Base-by-base conservation (phyloP, 73 alveolate species). In the Paramecium bursaria region DNA sequence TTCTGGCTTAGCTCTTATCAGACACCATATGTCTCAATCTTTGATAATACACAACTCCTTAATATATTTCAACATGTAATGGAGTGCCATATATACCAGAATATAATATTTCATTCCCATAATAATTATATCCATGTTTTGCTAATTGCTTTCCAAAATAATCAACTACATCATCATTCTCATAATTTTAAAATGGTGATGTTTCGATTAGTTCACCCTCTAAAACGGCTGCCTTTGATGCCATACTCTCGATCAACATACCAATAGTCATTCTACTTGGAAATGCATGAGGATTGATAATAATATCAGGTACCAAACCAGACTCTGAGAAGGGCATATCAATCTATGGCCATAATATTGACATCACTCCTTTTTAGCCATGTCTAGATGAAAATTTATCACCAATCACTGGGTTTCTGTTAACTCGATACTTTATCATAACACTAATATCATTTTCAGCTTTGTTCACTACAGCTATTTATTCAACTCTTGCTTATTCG, bases 191-290 rank as follows among this genome's bases (percentile, higher is more conserved):
- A 46, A 55, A 86, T 22, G 86, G 87, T 33, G 74, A 46, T 13
- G 88, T 35, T 27, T 75, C 92, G 9, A 75, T 22, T 46, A 75
- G 74, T 14, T 75, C 79, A 6, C 87, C 91, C n/a, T 74, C 44
- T 25, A 73, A 35, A 23, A 76, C 89, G 2, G 97, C 98, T 15
- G 91, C 73, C 87, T 95, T 94, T 11, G 98, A 99, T 23, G 99
- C 99, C 85, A 98, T 86, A 61, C 98, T 91, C 80, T 98, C 99
- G 10, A 98, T 96, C 73, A 98, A 85, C 99, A 97, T 97, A 19
- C 99, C 99, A 35, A 98, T 98, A 13, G 99, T 98, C 99, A 98
- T 98, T 74, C 99, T 88, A n/a, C 99, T 95, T 4, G 99, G 99
- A 88, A 98, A 97, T 31, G 99, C 99, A 85, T 98, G 99, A 2